A percentile compares a stretch with the other conserved stretches of the same genome.
Evolutionary conservation across 2,329 filamentous ascomycete species (phyloP).

Genomic region (Pseudogymnoascus destructans): DNA sequence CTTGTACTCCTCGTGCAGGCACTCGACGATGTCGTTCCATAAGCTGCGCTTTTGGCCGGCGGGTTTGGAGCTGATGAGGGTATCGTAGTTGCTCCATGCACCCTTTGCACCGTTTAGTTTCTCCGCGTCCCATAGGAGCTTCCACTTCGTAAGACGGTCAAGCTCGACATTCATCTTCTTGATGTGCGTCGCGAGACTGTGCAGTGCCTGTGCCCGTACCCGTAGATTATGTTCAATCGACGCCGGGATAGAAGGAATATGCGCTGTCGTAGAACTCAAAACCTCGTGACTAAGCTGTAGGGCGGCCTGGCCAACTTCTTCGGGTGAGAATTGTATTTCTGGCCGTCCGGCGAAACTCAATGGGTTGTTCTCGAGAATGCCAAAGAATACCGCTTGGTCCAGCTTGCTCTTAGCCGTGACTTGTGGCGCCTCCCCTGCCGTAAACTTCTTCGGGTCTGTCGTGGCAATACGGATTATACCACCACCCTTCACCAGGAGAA

Average conservation of each 20-base stretch:
- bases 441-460: constrained; percentile 46
- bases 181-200: constrained; percentile 61
- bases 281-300: constrained; percentile 70
- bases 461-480: constrained; percentile 48
- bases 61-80: constrained; percentile 45
- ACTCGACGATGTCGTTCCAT: constrained; percentile 60
- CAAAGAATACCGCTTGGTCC: constrained; percentile 91
- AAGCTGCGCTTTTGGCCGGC: constrained; percentile 54
- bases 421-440: constrained; percentile 41
- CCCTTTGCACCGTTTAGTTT: constrained; percentile 69
- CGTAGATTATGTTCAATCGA: constrained; percentile 73
- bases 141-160: constrained; percentile 59
- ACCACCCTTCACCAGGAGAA: constrained; percentile 49
- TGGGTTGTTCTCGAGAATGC: constrained; percentile 68
- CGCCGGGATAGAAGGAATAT: constrained; percentile 58
- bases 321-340: constrained; percentile 50
- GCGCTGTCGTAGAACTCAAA: constrained; percentile 60
- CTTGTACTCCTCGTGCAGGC: constrained; percentile 65
- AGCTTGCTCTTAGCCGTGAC: constrained; percentile 80
- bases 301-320: constrained; percentile 66
- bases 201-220: constrained; percentile 58
- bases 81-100: constrained; percentile 72
- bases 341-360: constrained; percentile 64
- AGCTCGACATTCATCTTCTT: constrained; percentile 52
- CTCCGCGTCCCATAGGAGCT: constrained; percentile 77